Base-by-base conservation (phyloP, 2,329 filamentous ascomycete genomes). In the Rosellinia necatrix region DNA sequence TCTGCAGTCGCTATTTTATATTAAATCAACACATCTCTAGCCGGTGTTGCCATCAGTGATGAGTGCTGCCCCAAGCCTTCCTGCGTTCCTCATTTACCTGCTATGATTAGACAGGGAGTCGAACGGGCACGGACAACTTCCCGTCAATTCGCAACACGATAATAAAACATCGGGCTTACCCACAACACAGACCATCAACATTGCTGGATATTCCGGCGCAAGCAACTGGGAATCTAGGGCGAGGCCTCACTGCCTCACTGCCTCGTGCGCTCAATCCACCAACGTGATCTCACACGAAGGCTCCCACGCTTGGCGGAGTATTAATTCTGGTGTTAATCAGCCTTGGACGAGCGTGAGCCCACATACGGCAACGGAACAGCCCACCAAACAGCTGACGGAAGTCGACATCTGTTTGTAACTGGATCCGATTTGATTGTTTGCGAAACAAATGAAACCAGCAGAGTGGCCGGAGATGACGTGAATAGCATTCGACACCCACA, bases 391-490 rank as follows among this genome's bases (percentile, higher is more conserved):
- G 38, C 21, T 24, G 43, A 55, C 48, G 52, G 48, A 48, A 42
- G 56, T 59, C 48, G 52, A 42, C 37, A 15, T 30, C 37, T 40
- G n/a, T 38, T 15, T 54, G 24, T 15, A 17, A 47, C 24, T 34
- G 24, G n/a, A n/a, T 27, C 21, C 25, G 22, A 49, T 22, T 32
- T 25, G 22, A 53, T 32, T 15, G 30, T 43, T 42, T 27, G 24
- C 25, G 17, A 38, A 27, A 27, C 29, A n/a, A 27, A 41, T 30
- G 27, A 48, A 25, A 34, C 21, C 15, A 19, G 32, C 56, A 30
- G 44, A 58, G 51, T 48, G 56, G 51, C 50, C 58, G 50, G 58
- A 61, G 52, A 61, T 61, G 59, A 61, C 59, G 59, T 61, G 59
- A 61, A 58, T 15, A 53, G 55, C 55, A 53, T 53, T 29, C 49